Evolutionary conservation across 345 rosid genomes (phyloP).

Genomic region (Microthlaspi erraticum): DNA sequence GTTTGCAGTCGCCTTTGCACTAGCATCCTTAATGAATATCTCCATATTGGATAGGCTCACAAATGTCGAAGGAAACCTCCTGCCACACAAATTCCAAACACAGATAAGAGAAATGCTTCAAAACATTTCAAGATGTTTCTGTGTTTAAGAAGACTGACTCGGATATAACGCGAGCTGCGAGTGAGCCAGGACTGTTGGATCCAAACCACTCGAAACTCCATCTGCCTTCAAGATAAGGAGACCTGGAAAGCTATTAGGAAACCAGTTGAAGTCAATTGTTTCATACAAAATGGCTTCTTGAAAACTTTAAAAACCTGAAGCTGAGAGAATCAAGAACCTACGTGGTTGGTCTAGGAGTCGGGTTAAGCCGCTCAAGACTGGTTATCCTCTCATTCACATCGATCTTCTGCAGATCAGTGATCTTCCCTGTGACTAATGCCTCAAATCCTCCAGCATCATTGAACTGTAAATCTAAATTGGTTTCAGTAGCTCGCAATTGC

Average conservation of each 20-base stretch:
- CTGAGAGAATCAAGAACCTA: conserved; percentile 48
- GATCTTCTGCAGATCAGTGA: conserved; percentile 71
- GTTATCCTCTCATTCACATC: conserved; percentile 90
- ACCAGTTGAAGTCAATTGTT: conserved; percentile 45
- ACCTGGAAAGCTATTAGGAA: conserved; percentile 72
- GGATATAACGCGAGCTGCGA: conserved; percentile 65
- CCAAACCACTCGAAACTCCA: conserved; percentile 99
- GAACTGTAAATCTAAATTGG: conserved; percentile 49
- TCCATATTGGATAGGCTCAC: conserved; percentile 77
- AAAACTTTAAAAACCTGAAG: neutral
- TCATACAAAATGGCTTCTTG: neutral
- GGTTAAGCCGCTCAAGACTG: conserved; percentile 87
- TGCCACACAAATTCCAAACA: conserved; percentile 41
- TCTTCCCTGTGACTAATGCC: conserved; percentile 74
- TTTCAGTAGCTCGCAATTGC: neutral
- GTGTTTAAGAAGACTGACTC: conserved; percentile 58
- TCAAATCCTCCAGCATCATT: conserved; percentile 94
- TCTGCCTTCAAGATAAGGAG: conserved; percentile 87
- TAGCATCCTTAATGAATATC: conserved; percentile 68
- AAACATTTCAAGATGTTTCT: neutral
- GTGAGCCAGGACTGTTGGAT: conserved; percentile 67
- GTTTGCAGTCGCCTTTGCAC: conserved; percentile 60
- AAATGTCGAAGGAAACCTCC: conserved; percentile 78
- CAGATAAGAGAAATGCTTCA: neutral
- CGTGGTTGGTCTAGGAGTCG: conserved; percentile 96